These are phyloP conservation scores for Podaxis sp. DNA, from an alignment of 768 basidiomycete species.

Conservation along the genomic window DNA sequence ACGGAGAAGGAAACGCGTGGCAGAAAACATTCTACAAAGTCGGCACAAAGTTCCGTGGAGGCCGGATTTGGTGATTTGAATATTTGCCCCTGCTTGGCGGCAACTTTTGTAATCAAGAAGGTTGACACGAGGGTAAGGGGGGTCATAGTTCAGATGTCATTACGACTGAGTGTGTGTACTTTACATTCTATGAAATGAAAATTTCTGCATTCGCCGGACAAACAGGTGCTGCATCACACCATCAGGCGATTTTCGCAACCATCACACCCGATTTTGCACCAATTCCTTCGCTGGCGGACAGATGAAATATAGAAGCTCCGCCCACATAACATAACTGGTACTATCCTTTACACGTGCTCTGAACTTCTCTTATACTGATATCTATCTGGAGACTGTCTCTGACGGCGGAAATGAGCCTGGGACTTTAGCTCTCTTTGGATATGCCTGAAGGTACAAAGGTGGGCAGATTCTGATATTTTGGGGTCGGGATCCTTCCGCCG, in stretches of 20 bases:
- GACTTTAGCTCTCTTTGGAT: background rate
- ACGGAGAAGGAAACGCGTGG: slow-evolving; percentile 33
- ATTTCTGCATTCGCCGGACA: background rate
- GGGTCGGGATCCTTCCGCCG: background rate
- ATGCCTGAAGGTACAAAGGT: background rate
- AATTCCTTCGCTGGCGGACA: background rate
- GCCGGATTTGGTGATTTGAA: background rate
- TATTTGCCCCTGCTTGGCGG: slow-evolving; percentile 5
- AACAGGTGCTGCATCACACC: background rate
- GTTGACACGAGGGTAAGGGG: background rate
- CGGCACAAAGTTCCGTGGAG: background rate
- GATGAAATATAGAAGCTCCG: background rate
- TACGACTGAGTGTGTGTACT: background rate
- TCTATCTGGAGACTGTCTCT: background rate
- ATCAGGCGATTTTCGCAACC: background rate
- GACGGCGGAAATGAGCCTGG: slow-evolving; percentile 11
- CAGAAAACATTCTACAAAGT: slow-evolving; percentile 28
- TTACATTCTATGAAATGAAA: background rate
- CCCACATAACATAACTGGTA: background rate
- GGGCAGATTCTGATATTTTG: background rate
- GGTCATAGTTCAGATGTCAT: background rate
- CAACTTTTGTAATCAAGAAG: background rate
- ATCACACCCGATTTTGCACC: background rate
- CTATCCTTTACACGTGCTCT: background rate
- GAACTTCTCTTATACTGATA: slow-evolving; percentile 2